Percentiles rank a stretch among this genome's conserved stretches.
These are phyloP conservation scores for carrot (Daucus carota) DNA, from an alignment of 129 eudicot species.

Conservation along the genomic window DNA sequence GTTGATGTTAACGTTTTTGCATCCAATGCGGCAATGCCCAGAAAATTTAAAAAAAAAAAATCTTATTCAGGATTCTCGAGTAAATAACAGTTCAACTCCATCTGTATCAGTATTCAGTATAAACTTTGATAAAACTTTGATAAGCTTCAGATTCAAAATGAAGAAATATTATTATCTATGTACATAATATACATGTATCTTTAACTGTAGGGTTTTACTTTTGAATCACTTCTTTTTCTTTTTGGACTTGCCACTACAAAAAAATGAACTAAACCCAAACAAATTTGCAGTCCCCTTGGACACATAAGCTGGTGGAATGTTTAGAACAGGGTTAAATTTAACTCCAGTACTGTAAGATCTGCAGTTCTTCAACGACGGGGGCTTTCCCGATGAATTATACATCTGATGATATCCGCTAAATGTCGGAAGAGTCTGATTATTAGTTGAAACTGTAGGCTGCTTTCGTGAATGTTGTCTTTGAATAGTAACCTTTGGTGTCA, in stretches of 20 bases:
- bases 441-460: slow-evolving; percentile 23
- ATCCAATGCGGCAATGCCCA: neutral
- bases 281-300: slow-evolving; percentile 49
- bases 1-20: slow-evolving; percentile 22
- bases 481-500: slow-evolving; percentile 18
- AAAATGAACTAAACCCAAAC: slow-evolving; percentile 62
- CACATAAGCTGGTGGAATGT: slow-evolving; percentile 47
- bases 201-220: neutral
- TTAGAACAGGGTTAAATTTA: slow-evolving; percentile 49
- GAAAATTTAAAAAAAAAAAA: neutral
- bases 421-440: slow-evolving; percentile 18
- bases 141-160: neutral
- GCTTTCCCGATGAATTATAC: slow-evolving; percentile 22
- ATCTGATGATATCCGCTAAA: slow-evolving; percentile 19
- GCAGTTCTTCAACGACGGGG: slow-evolving; percentile 27
- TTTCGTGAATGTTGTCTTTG: slow-evolving; percentile 36
- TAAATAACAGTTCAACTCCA: too few relatives aligned
- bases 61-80: too few relatives aligned
- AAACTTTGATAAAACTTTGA: too few relatives aligned
- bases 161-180: neutral
- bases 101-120: too few relatives aligned
- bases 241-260: slow-evolving; percentile 54
- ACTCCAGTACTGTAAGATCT: slow-evolving; percentile 29
- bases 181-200: neutral
- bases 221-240: slow-evolving; percentile 44